Evolutionary conservation across 805 yeast genomes (phyloP).

Genomic region (Barnettozyma sucrosica): DNA sequence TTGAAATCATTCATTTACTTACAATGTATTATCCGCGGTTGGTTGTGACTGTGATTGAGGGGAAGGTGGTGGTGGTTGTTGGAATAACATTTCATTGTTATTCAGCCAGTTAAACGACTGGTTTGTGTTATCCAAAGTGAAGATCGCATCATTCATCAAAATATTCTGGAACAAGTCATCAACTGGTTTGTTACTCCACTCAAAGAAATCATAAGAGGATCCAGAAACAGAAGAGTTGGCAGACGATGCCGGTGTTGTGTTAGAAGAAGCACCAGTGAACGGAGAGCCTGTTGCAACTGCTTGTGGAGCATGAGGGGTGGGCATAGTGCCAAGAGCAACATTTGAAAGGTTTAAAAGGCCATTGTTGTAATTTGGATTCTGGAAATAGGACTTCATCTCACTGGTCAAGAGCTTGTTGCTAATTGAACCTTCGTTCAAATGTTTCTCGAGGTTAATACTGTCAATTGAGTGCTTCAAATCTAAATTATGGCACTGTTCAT

Average conservation of each 20-base stretch:
- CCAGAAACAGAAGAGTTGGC: not conserved
- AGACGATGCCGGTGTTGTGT: not conserved
- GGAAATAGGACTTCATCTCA: not conserved
- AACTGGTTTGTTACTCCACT: constrained; percentile 14
- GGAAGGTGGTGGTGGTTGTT: not conserved
- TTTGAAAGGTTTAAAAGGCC: not conserved
- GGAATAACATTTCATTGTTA: not conserved
- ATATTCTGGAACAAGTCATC: constrained; percentile 13
- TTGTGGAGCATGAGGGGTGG: not conserved
- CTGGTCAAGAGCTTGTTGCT: not conserved
- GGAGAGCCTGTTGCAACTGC: not conserved
- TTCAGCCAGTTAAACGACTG: constrained; percentile 8
- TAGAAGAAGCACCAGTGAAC: not conserved
- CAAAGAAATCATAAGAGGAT: constrained; percentile 8
- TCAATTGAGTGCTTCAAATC: not conserved
- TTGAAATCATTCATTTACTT: not conserved
- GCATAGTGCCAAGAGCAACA: not conserved
- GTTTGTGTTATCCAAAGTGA: constrained; percentile 7
- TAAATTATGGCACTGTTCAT: not conserved
- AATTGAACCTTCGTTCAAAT: not conserved
- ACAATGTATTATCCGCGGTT: not conserved
- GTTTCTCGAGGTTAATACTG: not conserved
- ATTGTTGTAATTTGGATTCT: constrained; percentile 4
- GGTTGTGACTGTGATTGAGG: not conserved
- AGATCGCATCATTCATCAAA: constrained; percentile 9